Percentiles rank a stretch among this genome's conserved stretches.
Conservation (phyloP, 2,329 filamentous ascomycete species). For the Fonsecaea monophora region DNA sequence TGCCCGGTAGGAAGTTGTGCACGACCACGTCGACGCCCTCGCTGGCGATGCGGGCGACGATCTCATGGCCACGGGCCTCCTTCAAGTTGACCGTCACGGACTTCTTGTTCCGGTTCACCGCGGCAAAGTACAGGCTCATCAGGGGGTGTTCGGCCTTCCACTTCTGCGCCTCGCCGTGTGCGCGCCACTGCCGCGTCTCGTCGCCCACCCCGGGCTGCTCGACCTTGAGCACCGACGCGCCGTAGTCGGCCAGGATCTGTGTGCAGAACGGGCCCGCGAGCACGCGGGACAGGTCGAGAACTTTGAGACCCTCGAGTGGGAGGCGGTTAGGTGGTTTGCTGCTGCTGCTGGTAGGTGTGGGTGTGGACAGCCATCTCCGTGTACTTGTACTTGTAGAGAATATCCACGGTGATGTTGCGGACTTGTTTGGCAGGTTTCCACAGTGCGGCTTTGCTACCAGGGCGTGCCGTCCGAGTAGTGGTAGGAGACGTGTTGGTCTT, state of each 20-base stretch:
- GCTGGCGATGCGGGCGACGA: constrained; percentile 27
- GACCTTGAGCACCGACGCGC: constrained; percentile 42
- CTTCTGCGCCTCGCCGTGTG: constrained; percentile 31
- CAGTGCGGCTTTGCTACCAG: neutral
- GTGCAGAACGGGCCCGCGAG: constrained; percentile 38
- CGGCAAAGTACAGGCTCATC: constrained; percentile 46
- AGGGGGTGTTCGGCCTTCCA: constrained; percentile 33
- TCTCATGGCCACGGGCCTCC: constrained; percentile 16
- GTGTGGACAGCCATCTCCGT: neutral
- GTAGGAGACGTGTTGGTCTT: neutral
- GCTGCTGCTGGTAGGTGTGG: too few relatives aligned
- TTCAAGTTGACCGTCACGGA: constrained; percentile 35
- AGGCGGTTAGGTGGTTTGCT: constrained; percentile 4
- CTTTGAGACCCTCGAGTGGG: constrained; percentile 27
- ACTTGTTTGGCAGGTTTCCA: neutral
- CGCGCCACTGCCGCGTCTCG: constrained; percentile 38
- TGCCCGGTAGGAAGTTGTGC: constrained; percentile 47
- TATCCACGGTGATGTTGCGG: neutral
- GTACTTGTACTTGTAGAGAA: neutral
- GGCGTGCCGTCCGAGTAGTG: neutral
- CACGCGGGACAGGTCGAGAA: constrained; percentile 38
- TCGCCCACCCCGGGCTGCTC: constrained; percentile 36
- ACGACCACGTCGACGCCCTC: constrained; percentile 33
- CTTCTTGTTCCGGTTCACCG: constrained; percentile 39
- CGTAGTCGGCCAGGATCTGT: constrained; percentile 39